phyloP scores from a whole-genome alignment of 169 alveolate genomes.

The Plasmodium adleri region DNA sequence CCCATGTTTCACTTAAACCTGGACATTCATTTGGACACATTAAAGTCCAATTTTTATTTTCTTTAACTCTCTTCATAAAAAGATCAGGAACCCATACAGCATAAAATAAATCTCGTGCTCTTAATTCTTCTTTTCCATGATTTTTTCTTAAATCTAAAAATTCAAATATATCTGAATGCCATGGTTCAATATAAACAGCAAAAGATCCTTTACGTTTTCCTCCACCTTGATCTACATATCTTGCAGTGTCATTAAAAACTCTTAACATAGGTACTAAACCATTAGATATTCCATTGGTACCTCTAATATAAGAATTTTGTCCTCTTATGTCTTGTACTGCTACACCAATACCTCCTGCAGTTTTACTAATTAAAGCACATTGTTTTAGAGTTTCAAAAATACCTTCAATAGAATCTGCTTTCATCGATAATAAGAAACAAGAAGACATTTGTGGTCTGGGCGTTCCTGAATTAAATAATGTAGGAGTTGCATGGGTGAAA shows the following conservation, averaged over 20 bases:
- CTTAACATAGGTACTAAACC: conserved; percentile 99
- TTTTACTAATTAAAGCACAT: conserved; percentile 97
- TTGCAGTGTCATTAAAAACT: conserved; percentile 95
- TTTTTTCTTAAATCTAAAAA: conserved; percentile 96
- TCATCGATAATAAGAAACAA: conserved; percentile 95
- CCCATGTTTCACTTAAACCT: conserved; percentile 95
- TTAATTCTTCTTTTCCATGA: conserved; percentile 98
- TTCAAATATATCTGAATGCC: conserved; percentile 99
- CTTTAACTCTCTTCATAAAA: conserved; percentile 98
- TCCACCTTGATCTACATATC: conserved; percentile 97
- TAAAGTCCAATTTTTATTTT: conserved; percentile 96
- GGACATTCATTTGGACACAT: conserved; percentile 99
- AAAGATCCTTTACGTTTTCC: conserved; percentile 98
- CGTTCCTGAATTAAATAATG: conserved; percentile 98
- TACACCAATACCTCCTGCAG: conserved; percentile 99
- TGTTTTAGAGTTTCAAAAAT: conserved; percentile 96
- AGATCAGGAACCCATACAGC: conserved; percentile 99
- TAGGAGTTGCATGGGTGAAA: conserved; percentile 99
- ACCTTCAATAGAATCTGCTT: conserved; percentile 98
- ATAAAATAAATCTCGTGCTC: conserved; percentile 98
- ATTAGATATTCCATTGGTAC: conserved; percentile 98
- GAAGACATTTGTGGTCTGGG: conserved; percentile 97
- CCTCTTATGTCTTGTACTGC: conserved; percentile 97
- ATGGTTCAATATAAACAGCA: conserved; percentile 99
- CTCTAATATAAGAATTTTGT: conserved; percentile 96